Conservation (phyloP, 805 yeast genomes). For the Candida tibetensis region DNA sequence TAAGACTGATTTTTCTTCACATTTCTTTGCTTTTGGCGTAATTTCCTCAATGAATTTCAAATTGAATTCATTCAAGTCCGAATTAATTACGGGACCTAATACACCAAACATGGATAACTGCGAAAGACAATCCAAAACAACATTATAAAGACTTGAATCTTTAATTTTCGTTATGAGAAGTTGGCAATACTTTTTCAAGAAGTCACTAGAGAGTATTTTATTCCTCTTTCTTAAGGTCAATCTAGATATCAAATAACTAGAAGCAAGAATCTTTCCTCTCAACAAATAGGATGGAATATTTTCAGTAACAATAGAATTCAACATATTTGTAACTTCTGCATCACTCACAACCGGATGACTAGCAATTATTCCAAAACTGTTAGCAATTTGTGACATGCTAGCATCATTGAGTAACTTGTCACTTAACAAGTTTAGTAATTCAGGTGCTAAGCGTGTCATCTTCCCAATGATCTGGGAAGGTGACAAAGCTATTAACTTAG, state of each 20-base stretch:
- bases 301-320: slow-evolving; percentile 7
- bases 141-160: slow-evolving; percentile 20
- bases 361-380: slow-evolving; percentile 47
- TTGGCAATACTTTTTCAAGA: slow-evolving; percentile 4
- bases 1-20: slow-evolving; percentile 57
- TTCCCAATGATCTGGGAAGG: slow-evolving; percentile 23
- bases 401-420: slow-evolving; percentile 20
- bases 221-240: slow-evolving; percentile 29
- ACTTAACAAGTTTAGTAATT: slow-evolving; percentile 24
- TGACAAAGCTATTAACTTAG: slow-evolving; percentile 31
- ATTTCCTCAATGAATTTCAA: slow-evolving; percentile 20
- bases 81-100: slow-evolving; percentile 33
- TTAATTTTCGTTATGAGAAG: slow-evolving; percentile 9
- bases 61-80: slow-evolving; percentile 15
- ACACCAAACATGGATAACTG: slow-evolving; percentile 48
- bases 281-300: slow-evolving; percentile 11
- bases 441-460: slow-evolving; percentile 15
- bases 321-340: slow-evolving; percentile 6
- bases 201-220: slow-evolving; percentile 2
- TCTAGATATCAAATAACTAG: slow-evolving; percentile 49
- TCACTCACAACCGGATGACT: slow-evolving; percentile 34
- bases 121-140: slow-evolving; percentile 38
- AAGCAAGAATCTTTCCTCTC: slow-evolving; percentile 26
- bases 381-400: slow-evolving; percentile 35
- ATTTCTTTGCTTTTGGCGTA: slow-evolving; percentile 45